Percentiles rank a stretch among this genome's conserved stretches.
phyloP scores from a whole-genome alignment of 176 grass and related monocot species.

The Melocanna baccifera region DNA sequence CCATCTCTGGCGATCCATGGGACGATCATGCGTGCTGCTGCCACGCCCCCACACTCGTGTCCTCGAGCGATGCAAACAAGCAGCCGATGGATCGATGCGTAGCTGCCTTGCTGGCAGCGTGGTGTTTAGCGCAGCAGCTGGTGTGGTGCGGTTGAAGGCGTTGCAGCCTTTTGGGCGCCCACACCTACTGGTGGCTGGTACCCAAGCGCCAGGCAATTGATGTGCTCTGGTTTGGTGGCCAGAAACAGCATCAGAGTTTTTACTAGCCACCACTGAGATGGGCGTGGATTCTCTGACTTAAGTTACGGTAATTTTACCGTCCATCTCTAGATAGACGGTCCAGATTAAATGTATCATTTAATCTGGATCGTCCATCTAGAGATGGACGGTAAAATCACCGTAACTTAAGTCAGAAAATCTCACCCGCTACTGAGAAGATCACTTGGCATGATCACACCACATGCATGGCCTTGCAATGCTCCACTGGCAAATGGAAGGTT shows the following conservation, averaged over 20 bases:
- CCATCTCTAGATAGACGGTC: too few relatives aligned
- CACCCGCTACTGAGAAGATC: too few relatives aligned
- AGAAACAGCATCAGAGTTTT: not conserved
- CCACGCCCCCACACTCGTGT: slow-evolving; percentile 11
- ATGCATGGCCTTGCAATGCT: not conserved
- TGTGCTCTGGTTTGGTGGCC: slow-evolving; percentile 11
- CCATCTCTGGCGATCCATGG: not conserved
- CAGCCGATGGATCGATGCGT: not conserved
- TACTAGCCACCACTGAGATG: not conserved
- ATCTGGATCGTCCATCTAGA: too few relatives aligned
- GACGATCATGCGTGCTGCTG: not conserved
- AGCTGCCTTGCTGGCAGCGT: not conserved
- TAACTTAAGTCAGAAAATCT: too few relatives aligned
- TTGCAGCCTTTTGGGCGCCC: slow-evolving; percentile 31
- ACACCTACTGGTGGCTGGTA: slow-evolving; percentile 8
- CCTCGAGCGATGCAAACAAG: not conserved
- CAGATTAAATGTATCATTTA: too few relatives aligned
- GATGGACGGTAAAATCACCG: too few relatives aligned
- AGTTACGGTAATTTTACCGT: too few relatives aligned
- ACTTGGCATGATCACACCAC: not conserved
- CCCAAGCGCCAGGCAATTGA: not conserved
- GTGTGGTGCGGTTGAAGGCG: slow-evolving; percentile 39
- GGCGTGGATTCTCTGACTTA: too few relatives aligned
- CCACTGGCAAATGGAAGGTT: not conserved
- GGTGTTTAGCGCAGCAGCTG: not conserved